These are phyloP conservation scores for Tephrocybe sp. DNA, from an alignment of 768 basidiomycete genomes.

Conservation along the genomic window DNA sequence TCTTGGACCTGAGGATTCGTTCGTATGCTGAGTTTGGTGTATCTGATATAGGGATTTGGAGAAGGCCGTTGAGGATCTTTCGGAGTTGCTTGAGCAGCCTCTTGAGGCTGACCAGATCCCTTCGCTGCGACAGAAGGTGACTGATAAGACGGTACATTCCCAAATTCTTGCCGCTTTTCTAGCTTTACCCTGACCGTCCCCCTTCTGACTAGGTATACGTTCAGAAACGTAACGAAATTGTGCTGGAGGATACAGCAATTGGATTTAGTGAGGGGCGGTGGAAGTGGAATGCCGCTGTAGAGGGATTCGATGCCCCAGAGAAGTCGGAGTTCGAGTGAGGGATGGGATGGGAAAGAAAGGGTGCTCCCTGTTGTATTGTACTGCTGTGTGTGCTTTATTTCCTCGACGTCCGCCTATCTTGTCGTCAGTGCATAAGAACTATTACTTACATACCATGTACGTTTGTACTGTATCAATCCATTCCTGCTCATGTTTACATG, in stretches of 20 bases:
- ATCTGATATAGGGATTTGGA: constrained; percentile 73
- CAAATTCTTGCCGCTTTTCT: background rate
- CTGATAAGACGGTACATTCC: constrained; percentile 88
- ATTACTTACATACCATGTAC: too few species aligned
- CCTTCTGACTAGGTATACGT: constrained; percentile 74
- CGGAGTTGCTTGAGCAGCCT: constrained; percentile 89
- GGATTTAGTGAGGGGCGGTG: constrained; percentile 87
- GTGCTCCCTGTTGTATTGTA: too few species aligned
- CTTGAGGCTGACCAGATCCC: constrained; percentile 86
- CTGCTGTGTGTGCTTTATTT: too few species aligned
- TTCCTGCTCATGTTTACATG: too few species aligned
- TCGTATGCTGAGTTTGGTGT: background rate
- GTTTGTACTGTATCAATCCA: too few species aligned
- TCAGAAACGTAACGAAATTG: constrained; percentile 94
- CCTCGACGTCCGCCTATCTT: too few species aligned
- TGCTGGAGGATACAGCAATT: constrained; percentile 91
- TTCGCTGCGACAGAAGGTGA: constrained; percentile 84
- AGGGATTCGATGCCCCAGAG: constrained; percentile 65
- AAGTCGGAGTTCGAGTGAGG: constrained; percentile 13
- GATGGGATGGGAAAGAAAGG: background rate
- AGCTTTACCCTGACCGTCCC: background rate
- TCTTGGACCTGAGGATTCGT: background rate
- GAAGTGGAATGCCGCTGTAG: constrained; percentile 75
- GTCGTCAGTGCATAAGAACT: too few species aligned
- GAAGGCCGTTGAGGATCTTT: constrained; percentile 91